Evolutionary conservation across 2,329 filamentous ascomycete genomes (phyloP).

Genomic region (Kalmusia sp.): DNA sequence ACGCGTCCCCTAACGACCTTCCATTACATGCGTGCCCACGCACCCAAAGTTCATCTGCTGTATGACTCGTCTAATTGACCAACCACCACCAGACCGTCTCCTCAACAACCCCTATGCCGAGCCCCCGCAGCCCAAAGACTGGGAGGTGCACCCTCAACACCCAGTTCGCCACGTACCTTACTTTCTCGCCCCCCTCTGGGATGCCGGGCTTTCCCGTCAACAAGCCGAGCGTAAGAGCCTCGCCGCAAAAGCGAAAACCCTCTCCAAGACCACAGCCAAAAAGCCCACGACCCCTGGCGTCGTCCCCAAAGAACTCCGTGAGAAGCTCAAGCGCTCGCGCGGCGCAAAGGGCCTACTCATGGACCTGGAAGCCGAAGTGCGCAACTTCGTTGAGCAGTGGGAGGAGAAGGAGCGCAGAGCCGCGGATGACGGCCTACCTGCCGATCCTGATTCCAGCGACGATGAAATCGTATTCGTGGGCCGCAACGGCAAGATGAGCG

Average conservation of each 20-base stretch:
- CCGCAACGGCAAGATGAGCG: constrained; percentile 67
- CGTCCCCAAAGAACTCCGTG: constrained; percentile 81
- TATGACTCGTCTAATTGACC: constrained; percentile 2
- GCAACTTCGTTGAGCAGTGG: constrained; percentile 73
- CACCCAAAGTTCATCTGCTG: not conserved
- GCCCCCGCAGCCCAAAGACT: constrained; percentile 82
- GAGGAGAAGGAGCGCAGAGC: constrained; percentile 60
- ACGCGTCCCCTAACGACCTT: constrained; percentile 17
- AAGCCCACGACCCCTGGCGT: constrained; percentile 54
- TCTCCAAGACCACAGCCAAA: constrained; percentile 43
- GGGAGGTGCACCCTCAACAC: constrained; percentile 82
- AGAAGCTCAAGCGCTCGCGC: constrained; percentile 79
- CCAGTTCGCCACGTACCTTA: constrained; percentile 82
- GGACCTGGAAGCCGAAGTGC: constrained; percentile 83
- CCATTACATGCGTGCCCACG: constrained; percentile 15
- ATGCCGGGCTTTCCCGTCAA: constrained; percentile 60
- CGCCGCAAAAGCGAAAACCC: constrained; percentile 39
- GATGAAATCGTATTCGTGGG: constrained; percentile 95
- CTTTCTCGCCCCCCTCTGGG: constrained; percentile 87
- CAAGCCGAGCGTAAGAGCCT: constrained; percentile 52
- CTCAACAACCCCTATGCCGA: constrained; percentile 85
- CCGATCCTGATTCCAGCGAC: constrained; percentile 64
- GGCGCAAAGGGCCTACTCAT: constrained; percentile 82
- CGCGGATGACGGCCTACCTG: constrained; percentile 53
- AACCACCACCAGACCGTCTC: constrained; percentile 71